A percentile compares a stretch with the other conserved stretches of the same genome.
Conservation (phyloP, 208 protist species). For the Acanthamoeba castellanii region DNA sequence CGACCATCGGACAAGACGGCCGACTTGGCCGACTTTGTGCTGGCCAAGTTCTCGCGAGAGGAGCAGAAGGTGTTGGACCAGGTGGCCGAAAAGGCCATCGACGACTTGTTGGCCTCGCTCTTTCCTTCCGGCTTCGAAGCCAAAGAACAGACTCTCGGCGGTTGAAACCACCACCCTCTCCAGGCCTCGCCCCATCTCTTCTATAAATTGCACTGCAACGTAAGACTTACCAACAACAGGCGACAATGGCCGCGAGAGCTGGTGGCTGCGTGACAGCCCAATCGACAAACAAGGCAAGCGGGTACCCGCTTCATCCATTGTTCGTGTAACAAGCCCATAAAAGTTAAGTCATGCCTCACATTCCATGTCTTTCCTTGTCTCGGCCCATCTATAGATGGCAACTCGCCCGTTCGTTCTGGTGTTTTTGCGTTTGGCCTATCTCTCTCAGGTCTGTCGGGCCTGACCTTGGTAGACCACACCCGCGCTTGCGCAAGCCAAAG, state of each 20-base stretch:
- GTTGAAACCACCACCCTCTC: neutral
- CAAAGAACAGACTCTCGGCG: slow-evolving; percentile 21
- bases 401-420: no score
- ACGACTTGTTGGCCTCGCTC: slow-evolving; percentile 23
- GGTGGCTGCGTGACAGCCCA: no score
- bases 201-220: neutral
- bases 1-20: slow-evolving; percentile 25
- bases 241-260: no score
- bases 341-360: neutral
- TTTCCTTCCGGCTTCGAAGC: neutral
- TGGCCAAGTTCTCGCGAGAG: slow-evolving; percentile 52
- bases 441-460: no score
- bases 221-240: no score
- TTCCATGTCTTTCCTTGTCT: neutral
- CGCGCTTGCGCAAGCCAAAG: no score
- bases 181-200: neutral
- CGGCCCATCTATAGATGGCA: no score
- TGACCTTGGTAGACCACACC: no score
- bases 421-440: no score
- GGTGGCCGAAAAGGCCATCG: slow-evolving; percentile 32
- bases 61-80: slow-evolving; percentile 49
- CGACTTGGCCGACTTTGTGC: slow-evolving; percentile 47
- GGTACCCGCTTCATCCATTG: no score
- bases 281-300: no score
- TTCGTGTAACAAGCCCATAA: neutral